Evolutionary conservation across 495 filamentous ascomycete genomes (phyloP).

Genomic region (Xylaria sp.): DNA sequence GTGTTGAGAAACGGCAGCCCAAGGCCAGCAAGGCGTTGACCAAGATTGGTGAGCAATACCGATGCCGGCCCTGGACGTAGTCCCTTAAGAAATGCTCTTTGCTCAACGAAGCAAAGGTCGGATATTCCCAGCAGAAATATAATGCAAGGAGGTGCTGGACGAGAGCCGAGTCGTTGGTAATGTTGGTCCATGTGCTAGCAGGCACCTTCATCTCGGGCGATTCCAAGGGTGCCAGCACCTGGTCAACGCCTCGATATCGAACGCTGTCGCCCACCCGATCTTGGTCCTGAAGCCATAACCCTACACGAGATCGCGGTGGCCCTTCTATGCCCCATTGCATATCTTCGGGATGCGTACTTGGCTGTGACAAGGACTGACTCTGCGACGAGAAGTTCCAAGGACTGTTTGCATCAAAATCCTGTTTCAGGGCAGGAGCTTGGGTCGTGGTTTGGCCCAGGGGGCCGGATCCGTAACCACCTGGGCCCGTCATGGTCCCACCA

Average conservation of each 20-base stretch:
- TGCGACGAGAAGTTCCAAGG: conserved; percentile 52
- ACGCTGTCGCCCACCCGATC: conserved; percentile 26
- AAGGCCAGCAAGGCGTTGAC: conserved; percentile 78
- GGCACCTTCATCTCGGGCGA: conserved; percentile 47
- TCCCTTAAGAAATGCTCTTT: conserved; percentile 76
- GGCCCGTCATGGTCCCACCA: conserved; percentile 27
- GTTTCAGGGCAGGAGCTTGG: conserved; percentile 37
- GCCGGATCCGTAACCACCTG: conserved; percentile 33
- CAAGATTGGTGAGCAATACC: conserved; percentile 75
- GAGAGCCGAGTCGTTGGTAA: conserved; percentile 63
- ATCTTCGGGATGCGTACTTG: conserved; percentile 49
- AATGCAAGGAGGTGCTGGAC: conserved; percentile 70
- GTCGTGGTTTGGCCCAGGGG: conserved; percentile 31
- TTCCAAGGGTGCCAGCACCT: conserved; percentile 45
- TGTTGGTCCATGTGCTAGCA: conserved; percentile 63
- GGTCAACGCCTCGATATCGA: conserved; percentile 44
- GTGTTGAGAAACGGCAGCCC: conserved; percentile 75
- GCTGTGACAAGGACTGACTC: conserved; percentile 46
- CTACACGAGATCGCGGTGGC: conserved; percentile 48
- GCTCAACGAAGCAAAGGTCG: conserved; percentile 73
- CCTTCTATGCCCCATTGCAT: conserved; percentile 49
- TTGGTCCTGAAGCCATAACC: conserved; percentile 48
- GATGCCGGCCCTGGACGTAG: conserved; percentile 58
- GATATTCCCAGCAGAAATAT: conserved; percentile 86
- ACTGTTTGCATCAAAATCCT: conserved; percentile 48